These are phyloP conservation scores for Phytophthora colocasiae DNA, from an alignment of 352 stramenopile species.

Conservation along the genomic window DNA sequence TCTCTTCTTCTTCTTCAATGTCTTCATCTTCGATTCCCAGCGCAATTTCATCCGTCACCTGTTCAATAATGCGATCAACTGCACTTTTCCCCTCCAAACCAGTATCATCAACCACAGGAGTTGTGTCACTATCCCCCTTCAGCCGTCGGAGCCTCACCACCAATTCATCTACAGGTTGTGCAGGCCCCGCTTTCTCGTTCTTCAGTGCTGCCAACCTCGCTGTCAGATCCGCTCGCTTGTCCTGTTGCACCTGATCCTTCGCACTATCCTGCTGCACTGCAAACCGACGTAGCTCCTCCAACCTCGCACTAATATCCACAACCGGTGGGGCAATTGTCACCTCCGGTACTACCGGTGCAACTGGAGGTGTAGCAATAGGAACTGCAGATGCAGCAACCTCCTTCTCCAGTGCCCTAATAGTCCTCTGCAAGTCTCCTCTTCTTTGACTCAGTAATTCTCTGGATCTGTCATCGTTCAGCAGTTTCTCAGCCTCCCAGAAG, in stretches of 20 bases:
- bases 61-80: constrained; percentile 61
- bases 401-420: constrained; percentile 34
- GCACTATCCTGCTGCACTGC: constrained; percentile 28
- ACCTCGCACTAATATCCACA: constrained; percentile 43
- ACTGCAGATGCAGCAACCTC: background rate
- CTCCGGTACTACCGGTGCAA: background rate
- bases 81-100: constrained; percentile 22
- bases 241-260: background rate
- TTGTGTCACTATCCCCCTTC: constrained; percentile 10
- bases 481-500: constrained; percentile 42
- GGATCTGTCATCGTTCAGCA: constrained; percentile 50
- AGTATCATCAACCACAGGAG: background rate
- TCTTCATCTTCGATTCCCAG: constrained; percentile 58
- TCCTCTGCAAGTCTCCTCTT: constrained; percentile 42
- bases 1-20: constrained; percentile 23
- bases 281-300: constrained; percentile 55
- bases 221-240: constrained; percentile 33
- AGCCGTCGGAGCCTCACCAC: constrained; percentile 52
- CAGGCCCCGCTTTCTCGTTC: constrained; percentile 38
- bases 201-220: constrained; percentile 60
- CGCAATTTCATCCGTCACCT: constrained; percentile 66
- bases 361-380: background rate
- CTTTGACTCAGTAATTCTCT: constrained; percentile 39
- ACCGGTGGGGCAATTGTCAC: background rate
- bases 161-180: constrained; percentile 38